Base-by-base conservation (phyloP, 768 basidiomycete genomes). In the Chiua virens region DNA sequence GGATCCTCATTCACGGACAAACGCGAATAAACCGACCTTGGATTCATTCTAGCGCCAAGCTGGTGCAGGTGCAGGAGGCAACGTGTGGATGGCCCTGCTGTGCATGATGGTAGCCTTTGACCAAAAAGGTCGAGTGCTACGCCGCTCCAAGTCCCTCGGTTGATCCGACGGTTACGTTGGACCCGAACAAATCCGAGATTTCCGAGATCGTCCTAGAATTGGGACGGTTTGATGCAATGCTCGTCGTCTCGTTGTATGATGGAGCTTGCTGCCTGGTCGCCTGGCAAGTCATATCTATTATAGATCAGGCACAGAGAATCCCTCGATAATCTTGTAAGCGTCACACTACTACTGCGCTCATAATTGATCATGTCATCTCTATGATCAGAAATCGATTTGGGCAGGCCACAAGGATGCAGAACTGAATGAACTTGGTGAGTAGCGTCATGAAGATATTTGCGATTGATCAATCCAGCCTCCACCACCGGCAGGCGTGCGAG, bases 291-390 rank as follows among this genome's bases (percentile, higher is more conserved):
- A 9, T 13, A 18, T 23, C 11, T 21, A 41, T 1, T 23, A 18
- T 20, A 90, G 87, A 75, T 89, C 56, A 75, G 89, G 47, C 89
- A 92, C 63, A 89, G 82, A 28, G 86, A 92, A 60, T 88, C 88
- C 8, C 81, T 78, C 30, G 89, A 91, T 57, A 92, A 92, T 58
- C 55, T 85, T 61, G 88, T 87, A 42, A 42, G 81, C 61, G 14
- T 25, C 25, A 25, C 25, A 25, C 25, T 8, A n/a, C 4, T 8
- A 4, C 25, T 25, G 25, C 25, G 4, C 55, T n/a, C n/a, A n/a
- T n/a, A n/a, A n/a, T n/a, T n/a, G n/a, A n/a, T n/a, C n/a, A n/a
- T n/a, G n/a, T n/a, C 7, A 55, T 34, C 30, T 8, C 20, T 13
- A 4, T 20, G 28, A 8, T 27, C 23, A 81, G 80, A 73, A 62